Evolutionary conservation across 164 flowering plant species (phyloP).

Genomic region (Magnolia sinica): DNA sequence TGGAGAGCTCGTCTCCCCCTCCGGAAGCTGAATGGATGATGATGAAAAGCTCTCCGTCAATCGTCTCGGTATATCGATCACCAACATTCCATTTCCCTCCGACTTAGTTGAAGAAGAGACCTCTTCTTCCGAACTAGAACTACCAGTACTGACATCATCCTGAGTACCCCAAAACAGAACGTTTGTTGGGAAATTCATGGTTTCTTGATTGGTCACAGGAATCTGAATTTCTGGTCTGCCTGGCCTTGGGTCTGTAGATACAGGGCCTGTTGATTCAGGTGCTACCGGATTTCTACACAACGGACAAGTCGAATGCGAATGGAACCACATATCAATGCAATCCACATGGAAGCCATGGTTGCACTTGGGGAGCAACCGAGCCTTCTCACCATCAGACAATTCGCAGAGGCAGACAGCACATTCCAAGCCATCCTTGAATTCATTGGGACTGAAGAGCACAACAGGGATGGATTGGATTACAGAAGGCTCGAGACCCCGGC

Average conservation of each 20-base stretch:
- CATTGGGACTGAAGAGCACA: constrained; percentile 18
- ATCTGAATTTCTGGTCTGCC: neutral
- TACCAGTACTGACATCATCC: constrained; percentile 8
- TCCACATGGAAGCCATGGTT: constrained; percentile 62
- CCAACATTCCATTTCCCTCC: constrained; percentile 4
- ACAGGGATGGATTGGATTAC: constrained; percentile 24
- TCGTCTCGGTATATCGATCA: constrained; percentile 10
- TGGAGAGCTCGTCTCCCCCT: constrained; percentile 11
- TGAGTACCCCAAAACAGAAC: constrained; percentile 14
- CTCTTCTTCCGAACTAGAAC: neutral
- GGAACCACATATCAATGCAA: constrained; percentile 72
- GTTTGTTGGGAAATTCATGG: constrained; percentile 9
- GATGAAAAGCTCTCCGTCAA: constrained; percentile 11
- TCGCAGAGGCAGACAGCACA: constrained; percentile 64
- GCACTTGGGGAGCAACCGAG: constrained; percentile 48
- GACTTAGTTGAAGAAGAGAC: neutral
- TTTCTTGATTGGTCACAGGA: neutral
- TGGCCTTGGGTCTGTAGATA: neutral
- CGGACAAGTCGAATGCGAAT: constrained; percentile 64
- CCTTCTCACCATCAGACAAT: constrained; percentile 47
- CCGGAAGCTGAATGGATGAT: constrained; percentile 25
- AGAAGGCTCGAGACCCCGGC: constrained; percentile 8
- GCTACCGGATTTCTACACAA: constrained; percentile 42
- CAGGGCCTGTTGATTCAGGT: neutral
- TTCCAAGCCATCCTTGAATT: constrained; percentile 43